These are phyloP conservation scores for Stipa capillata DNA, from an alignment of 176 grass and related monocot species.

Conservation along the genomic window DNA sequence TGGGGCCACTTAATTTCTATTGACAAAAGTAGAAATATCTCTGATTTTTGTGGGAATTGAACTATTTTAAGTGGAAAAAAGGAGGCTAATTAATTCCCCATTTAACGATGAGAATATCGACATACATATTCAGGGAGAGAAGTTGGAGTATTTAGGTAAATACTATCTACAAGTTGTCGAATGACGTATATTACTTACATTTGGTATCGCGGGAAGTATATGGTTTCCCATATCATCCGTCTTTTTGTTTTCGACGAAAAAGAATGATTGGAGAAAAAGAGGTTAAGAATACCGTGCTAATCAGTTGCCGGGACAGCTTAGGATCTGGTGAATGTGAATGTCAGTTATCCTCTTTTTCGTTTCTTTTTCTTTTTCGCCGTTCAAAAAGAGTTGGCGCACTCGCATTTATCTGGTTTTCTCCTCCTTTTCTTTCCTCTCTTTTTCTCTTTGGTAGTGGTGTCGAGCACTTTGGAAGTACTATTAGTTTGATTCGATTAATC, in stretches of 20 bases:
- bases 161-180: no score
- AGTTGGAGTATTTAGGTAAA: neutral
- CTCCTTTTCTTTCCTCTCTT: neutral
- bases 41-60: no score
- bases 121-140: no score
- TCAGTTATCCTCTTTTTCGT: neutral
- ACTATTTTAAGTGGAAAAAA: no score
- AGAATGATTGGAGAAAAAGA: neutral
- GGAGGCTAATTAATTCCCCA: no score
- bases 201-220: neutral
- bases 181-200: neutral
- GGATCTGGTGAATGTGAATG: neutral
- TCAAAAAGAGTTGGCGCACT: slow-evolving; percentile 37
- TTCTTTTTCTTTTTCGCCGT: neutral
- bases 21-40: neutral
- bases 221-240: no score
- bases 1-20: neutral
- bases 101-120: no score
- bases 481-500: neutral
- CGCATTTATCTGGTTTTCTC: neutral
- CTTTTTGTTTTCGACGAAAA: neutral
- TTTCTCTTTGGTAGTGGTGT: neutral
- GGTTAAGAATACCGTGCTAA: neutral
- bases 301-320: neutral
- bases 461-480: neutral